These are phyloP conservation scores for Gossypium schwendimanii DNA, from an alignment of 441 rosid genomes.

Conservation along the genomic window DNA sequence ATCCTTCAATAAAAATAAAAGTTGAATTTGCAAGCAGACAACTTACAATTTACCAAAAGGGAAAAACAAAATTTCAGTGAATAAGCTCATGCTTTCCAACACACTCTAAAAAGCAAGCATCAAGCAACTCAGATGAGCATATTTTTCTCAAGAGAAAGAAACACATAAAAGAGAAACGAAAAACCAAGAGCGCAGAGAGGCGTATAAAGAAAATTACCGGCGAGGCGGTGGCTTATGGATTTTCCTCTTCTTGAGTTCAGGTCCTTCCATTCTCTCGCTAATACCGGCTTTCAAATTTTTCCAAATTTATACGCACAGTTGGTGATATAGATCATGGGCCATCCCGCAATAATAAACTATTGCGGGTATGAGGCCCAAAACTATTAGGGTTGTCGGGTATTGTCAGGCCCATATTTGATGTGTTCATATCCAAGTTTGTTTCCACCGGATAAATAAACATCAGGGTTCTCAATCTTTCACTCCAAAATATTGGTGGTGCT, in stretches of 20 bases:
- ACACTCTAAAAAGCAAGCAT: not conserved
- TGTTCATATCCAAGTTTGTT: not conserved
- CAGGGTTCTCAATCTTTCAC: not conserved
- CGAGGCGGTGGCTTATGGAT: not conserved
- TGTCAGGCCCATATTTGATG: not conserved
- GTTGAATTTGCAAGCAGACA: not conserved
- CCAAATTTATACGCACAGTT: not conserved
- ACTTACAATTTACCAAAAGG: not conserved
- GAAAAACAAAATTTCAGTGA: not conserved
- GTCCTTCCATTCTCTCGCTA: not conserved
- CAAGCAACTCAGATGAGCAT: not conserved
- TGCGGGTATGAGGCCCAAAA: not conserved
- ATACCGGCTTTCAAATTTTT: not conserved
- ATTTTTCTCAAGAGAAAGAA: not conserved
- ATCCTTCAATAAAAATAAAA: not conserved
- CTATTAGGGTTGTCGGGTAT: not conserved
- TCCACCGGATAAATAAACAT: too few relatives aligned
- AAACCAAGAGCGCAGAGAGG: not conserved
- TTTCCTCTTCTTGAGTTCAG: not conserved
- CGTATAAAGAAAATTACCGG: constrained; percentile 8
- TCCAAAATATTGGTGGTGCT: too few relatives aligned
- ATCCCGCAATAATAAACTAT: not conserved
- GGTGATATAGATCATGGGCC: not conserved
- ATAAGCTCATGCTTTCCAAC: not conserved
- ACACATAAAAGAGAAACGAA: not conserved